Evolutionary conservation across 495 filamentous ascomycete genomes (phyloP), one percentile per base, ranked within the genome.

Genomic region (Aspergillus leporis): DNA sequence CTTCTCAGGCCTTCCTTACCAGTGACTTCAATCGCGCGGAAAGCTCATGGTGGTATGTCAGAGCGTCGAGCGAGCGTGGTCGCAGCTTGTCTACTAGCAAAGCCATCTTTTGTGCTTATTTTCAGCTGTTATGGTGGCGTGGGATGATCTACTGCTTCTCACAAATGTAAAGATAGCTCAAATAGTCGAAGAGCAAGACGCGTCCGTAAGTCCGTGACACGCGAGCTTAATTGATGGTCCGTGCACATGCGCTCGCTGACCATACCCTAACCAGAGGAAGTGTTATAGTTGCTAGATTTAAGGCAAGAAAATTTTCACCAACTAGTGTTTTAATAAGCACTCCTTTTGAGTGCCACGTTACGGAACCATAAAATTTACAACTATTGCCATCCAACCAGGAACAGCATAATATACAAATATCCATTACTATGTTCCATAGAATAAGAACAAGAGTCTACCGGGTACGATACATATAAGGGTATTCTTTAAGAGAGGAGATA

Each of bases 11-110:
- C n/a, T 28, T 64, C 9, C 84, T 68, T 85, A 96, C 93, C 59
- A 98, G 82, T 12, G 95, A 91, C 55, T 84, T 88, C 46, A 98
- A 84, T 32, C 94, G 87, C 34, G 87, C 86, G 12, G 95, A 97
- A 46, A 98, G 87, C 46, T 94, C 90, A 25, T 86, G 77, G 66
- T 98, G 94, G 61, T 97, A 97, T 64, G 87, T 88, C 55, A 98
- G 83, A 46, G 87, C 77, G 66, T 97, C 92, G 0, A 98, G 87
- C 22, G 87, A 88, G 38, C 90, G 85, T n/a, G 94, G 94, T 22
- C 94, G 87, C 69, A 97, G 87, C 66, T 94, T 97, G 70, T 98
- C 94, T 13, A 98, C 93, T 40, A 97, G 88, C 28, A 98, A 85
- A 55, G 87, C 84, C 87, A 90, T 89, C 60, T 41, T 67, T 36